Evolutionary conservation across 2,329 filamentous ascomycete species (phyloP), one percentile per base, ranked within the genome.

Genomic region (Diaporthe citriasiana): DNA sequence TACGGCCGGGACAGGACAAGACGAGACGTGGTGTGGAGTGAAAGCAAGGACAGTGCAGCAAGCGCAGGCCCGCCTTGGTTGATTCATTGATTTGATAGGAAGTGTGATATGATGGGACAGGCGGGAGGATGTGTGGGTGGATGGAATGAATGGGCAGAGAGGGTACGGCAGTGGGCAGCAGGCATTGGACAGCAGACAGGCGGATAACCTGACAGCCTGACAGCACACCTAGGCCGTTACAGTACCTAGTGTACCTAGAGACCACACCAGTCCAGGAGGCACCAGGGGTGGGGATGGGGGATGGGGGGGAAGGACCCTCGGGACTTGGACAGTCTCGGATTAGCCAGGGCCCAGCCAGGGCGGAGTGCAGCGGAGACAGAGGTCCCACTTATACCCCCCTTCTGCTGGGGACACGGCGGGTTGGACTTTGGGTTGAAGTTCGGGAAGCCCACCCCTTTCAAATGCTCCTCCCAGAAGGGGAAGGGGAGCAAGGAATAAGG

Each of bases 311-410:
- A n/a, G 45, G 45, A 30, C 57, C 17, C 38, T 63, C 38, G 63
- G 63, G 63, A 68, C 63, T 68, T 68, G 63, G 63, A 53, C 63
- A 68, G 63, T 68, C 63, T 68, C 63, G 63, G 63, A 68, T 68
- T 53, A 68, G 63, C 63, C 63, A 68, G 63, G 59, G 56, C 70
- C 57, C 70, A 63, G 70, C 70, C 57, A 71, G 70, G 35, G 56
- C 47, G 47, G 69, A 60, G 45, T 71, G 42, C 56, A 63, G 56
- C 40, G 70, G 69, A 60, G 70, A 55, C 56, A 15, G 15, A 38
- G 66, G 70, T 63, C 56, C 56, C 68, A 70, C 68, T 59, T 50
- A 40, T 50, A 50, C 38, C 27, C 70, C 56, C 42, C 56, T 71
- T 71, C 69, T 71, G 45, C 55, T 59, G 56, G 59, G 47, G 70